Percentiles rank a stretch among this genome's conserved stretches.
These are phyloP conservation scores for Plasmodium vinckei DNA, from an alignment of 169 alveolate genomes.

Conservation along the genomic window DNA sequence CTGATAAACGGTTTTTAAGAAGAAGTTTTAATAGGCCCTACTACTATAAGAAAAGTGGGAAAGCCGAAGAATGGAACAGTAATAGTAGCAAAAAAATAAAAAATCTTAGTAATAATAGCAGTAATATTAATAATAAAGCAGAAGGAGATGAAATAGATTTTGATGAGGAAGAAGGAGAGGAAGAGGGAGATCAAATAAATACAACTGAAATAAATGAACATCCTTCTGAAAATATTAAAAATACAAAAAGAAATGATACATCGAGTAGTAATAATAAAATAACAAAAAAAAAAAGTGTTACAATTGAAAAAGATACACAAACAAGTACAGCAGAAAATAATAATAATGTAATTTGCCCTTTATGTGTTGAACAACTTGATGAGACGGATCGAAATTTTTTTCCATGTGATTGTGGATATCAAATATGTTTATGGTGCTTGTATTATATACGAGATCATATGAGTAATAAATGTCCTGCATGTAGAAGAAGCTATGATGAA, in stretches of 20 bases:
- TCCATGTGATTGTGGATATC: constrained; percentile 94
- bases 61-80: constrained; percentile 15
- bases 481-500: constrained; percentile 92
- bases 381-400: constrained; percentile 91
- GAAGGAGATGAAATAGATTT: constrained; percentile 14
- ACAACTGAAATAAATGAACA: neutral
- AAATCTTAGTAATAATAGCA: constrained; percentile 4
- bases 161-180: constrained; percentile 15
- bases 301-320: neutral
- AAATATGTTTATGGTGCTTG: constrained; percentile 93
- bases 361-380: constrained; percentile 92
- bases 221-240: neutral
- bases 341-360: constrained; percentile 84
- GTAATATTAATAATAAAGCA: constrained; percentile 12
- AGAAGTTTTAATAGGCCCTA: constrained; percentile 29
- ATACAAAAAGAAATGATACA: neutral
- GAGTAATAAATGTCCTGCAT: constrained; percentile 94
- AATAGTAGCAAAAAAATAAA: constrained; percentile 12
- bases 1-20: constrained; percentile 38
- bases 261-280: neutral
- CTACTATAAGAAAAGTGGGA: constrained; percentile 46
- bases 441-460: constrained; percentile 90
- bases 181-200: neutral
- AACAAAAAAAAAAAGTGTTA: constrained; percentile 5
- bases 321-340: constrained; percentile 1